Evolutionary conservation across 352 stramenopile species (phyloP).

Genomic region (Pythium phragmiticola): DNA sequence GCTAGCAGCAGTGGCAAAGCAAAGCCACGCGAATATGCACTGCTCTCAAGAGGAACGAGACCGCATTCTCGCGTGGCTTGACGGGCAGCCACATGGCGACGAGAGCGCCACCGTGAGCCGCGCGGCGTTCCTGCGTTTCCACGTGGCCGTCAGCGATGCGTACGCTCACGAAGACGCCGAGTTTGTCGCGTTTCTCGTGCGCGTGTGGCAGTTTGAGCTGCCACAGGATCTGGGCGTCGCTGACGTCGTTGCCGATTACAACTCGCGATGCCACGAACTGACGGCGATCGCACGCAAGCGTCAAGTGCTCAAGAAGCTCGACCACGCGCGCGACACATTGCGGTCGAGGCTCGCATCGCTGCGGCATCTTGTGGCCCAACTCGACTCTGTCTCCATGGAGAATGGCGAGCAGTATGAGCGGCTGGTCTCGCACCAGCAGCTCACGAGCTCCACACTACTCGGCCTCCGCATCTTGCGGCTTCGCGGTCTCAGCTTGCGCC

Average conservation of each 20-base stretch:
- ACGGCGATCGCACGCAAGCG: constrained; percentile 23
- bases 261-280: constrained; percentile 30
- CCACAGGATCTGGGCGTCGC: neutral
- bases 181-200: constrained; percentile 61
- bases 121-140: constrained; percentile 45
- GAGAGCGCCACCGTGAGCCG: constrained; percentile 25
- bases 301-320: constrained; percentile 40
- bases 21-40: constrained; percentile 35
- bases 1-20: constrained; percentile 43
- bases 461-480: constrained; percentile 19
- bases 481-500: constrained; percentile 20
- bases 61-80: constrained; percentile 37
- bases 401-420: neutral
- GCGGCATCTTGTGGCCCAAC: constrained; percentile 7
- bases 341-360: constrained; percentile 9
- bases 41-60: constrained; percentile 39
- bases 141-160: constrained; percentile 45
- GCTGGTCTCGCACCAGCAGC: neutral
- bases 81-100: constrained; percentile 5
- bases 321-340: constrained; percentile 23
- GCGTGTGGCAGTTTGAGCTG: constrained; percentile 52
- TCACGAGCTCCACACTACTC: neutral
- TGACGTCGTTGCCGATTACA: constrained; percentile 32
- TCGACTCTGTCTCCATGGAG: neutral
- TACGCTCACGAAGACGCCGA: constrained; percentile 52